phyloP scores from a whole-genome alignment of 2,329 filamentous ascomycete genomes.

The Shiraia bambusicola region DNA sequence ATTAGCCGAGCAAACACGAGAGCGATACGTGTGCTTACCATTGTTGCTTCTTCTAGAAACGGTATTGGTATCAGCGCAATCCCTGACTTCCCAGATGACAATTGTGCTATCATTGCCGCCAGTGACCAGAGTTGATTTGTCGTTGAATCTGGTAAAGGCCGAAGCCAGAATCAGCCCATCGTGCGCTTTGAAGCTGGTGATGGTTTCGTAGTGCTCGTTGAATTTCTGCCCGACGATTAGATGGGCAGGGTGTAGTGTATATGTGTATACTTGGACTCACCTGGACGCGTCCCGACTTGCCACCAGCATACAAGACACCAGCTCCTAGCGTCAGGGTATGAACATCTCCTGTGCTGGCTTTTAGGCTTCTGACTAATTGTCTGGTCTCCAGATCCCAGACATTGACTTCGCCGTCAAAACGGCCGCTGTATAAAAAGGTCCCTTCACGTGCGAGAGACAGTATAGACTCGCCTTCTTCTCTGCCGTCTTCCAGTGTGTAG shows the following conservation, averaged over 20 bases:
- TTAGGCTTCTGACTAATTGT: constrained; percentile 85
- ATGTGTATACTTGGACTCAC: constrained; percentile 47
- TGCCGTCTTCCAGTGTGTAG: constrained; percentile 63
- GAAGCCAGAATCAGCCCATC: constrained; percentile 85
- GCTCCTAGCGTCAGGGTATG: constrained; percentile 84
- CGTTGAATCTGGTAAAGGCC: constrained; percentile 68
- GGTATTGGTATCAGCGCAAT: constrained; percentile 52
- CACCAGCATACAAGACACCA: constrained; percentile 82
- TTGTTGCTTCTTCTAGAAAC: constrained; percentile 57
- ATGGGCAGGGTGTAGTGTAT: not conserved
- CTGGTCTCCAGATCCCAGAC: constrained; percentile 96
- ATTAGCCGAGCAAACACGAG: constrained; percentile 20
- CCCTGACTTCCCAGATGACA: constrained; percentile 79
- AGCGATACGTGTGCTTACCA: constrained; percentile 42
- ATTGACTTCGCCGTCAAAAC: constrained; percentile 83
- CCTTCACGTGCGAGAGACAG: constrained; percentile 84
- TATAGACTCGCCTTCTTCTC: constrained; percentile 60
- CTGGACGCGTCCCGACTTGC: constrained; percentile 83
- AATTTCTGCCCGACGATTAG: constrained; percentile 56
- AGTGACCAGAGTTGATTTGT: constrained; percentile 83
- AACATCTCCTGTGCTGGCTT: constrained; percentile 76
- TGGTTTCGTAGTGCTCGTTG: constrained; percentile 80
- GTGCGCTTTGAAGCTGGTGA: constrained; percentile 79
- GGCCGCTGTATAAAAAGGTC: constrained; percentile 88
- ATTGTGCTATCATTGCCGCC: constrained; percentile 91